Evolutionary conservation across 2,329 filamentous ascomycete genomes (phyloP).

Genomic region (Fusarium cicatricum): DNA sequence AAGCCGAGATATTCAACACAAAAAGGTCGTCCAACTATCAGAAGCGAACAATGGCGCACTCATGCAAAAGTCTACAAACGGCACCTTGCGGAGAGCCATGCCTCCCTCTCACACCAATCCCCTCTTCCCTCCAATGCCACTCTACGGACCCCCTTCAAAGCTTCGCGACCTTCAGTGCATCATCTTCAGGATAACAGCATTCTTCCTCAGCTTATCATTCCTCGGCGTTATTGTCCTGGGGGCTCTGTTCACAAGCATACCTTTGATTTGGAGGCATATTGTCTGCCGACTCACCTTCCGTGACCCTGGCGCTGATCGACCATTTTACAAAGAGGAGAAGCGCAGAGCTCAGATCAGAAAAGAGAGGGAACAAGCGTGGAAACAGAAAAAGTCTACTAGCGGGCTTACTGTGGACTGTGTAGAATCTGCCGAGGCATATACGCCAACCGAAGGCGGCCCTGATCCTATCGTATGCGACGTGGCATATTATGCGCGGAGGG

Average conservation of each 20-base stretch:
- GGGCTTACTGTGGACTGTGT: conserved; percentile 52
- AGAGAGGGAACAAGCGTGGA: conserved; percentile 71
- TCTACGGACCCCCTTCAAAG: conserved; percentile 78
- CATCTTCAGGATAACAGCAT: conserved; percentile 72
- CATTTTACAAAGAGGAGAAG: conserved; percentile 78
- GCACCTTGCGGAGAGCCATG: conserved; percentile 56
- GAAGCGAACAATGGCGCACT: conserved; percentile 45
- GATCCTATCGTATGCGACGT: conserved; percentile 83
- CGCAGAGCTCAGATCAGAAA: conserved; percentile 64
- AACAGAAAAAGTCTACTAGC: conserved; percentile 50
- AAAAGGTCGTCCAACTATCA: conserved; percentile 39
- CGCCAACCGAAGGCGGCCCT: conserved; percentile 79
- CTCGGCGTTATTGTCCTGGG: conserved; percentile 79
- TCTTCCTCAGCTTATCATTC: conserved; percentile 80
- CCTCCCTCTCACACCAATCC: conserved; percentile 78
- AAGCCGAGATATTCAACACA: conserved; percentile 38
- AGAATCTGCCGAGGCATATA: conserved; percentile 63
- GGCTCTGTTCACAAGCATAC: conserved; percentile 73
- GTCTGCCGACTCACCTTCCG: conserved; percentile 65
- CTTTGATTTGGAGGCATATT: conserved; percentile 56
- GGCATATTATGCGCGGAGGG: conserved; percentile 84
- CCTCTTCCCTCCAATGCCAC: conserved; percentile 83
- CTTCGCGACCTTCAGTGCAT: conserved; percentile 71
- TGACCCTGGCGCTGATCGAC: conserved; percentile 66
- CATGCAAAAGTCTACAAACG: conserved; percentile 56